phyloP scores from a whole-genome alignment of 495 filamentous ascomycete species.

The Tuber microsphaerosporum region DNA sequence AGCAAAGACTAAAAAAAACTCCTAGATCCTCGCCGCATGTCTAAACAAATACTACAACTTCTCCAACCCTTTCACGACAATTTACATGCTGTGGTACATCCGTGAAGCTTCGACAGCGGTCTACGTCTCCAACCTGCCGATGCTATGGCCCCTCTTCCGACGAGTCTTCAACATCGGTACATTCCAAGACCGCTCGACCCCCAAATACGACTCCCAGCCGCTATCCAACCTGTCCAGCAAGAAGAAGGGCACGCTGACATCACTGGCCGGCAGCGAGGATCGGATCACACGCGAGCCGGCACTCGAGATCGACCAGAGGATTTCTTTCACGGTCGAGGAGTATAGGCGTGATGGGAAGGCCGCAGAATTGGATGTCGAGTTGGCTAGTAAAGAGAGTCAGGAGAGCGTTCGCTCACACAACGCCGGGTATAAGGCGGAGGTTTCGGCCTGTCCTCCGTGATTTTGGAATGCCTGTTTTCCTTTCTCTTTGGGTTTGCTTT shows the following conservation, averaged over 20 bases:
- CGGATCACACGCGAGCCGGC: slow-evolving; percentile 14
- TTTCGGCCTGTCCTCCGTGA: neutral
- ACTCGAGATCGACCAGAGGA: slow-evolving; percentile 30
- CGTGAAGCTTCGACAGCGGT: slow-evolving; percentile 48
- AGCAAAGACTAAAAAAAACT: neutral
- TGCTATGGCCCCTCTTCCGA: slow-evolving; percentile 47
- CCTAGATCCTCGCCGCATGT: slow-evolving; percentile 44
- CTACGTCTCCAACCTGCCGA: slow-evolving; percentile 48
- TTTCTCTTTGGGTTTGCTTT: neutral
- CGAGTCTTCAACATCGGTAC: slow-evolving; percentile 50
- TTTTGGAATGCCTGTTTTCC: neutral
- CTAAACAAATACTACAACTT: slow-evolving; percentile 49
- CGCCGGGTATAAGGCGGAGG: slow-evolving; percentile 3
- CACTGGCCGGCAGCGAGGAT: slow-evolving; percentile 26
- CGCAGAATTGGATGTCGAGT: neutral
- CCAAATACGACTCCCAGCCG: slow-evolving; percentile 17
- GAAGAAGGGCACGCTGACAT: slow-evolving; percentile 13
- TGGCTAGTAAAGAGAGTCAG: neutral
- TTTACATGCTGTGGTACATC: slow-evolving; percentile 51
- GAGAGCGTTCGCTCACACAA: neutral
- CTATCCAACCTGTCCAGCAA: slow-evolving; percentile 15
- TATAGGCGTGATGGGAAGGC: neutral
- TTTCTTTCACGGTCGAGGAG: slow-evolving; percentile 28
- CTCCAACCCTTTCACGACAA: slow-evolving; percentile 43
- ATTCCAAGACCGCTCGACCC: slow-evolving; percentile 41